phyloP scores from a whole-genome alignment of 2,329 filamentous ascomycete genomes.

The Claviceps arundinis region DNA sequence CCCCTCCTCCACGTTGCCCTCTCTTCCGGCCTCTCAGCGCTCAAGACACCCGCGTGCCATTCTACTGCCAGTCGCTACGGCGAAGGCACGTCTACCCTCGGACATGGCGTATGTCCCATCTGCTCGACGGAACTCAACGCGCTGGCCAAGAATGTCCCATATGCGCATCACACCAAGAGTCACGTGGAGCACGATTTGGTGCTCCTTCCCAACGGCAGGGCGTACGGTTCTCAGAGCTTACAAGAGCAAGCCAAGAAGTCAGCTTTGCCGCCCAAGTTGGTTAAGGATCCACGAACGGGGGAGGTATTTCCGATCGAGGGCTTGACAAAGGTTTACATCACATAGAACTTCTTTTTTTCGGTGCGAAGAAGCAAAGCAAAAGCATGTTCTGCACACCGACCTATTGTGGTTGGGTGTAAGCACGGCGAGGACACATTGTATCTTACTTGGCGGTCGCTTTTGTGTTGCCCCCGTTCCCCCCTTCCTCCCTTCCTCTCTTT shows the following conservation, averaged over 20 bases:
- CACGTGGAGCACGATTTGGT: slow-evolving; percentile 80
- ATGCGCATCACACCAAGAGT: slow-evolving; percentile 90
- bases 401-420: neutral
- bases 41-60: slow-evolving; percentile 93
- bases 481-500: neutral
- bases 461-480: neutral
- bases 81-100: slow-evolving; percentile 30
- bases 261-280: slow-evolving; percentile 48
- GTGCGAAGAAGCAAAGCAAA: neutral
- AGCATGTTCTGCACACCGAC: neutral
- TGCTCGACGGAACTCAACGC: slow-evolving; percentile 93
- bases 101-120: slow-evolving; percentile 78
- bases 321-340: slow-evolving; percentile 84
- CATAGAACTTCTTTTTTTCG: slow-evolving; percentile 30
- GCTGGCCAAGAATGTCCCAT: slow-evolving; percentile 76
- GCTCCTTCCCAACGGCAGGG: slow-evolving; percentile 73
- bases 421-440: too few relatives aligned
- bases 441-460: too few relatives aligned
- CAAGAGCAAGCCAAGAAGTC: slow-evolving; percentile 68
- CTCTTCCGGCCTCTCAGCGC: slow-evolving; percentile 77
- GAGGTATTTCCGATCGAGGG: slow-evolving; percentile 48
- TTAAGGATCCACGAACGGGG: slow-evolving; percentile 70
- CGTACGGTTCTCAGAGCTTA: slow-evolving; percentile 67
- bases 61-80: slow-evolving; percentile 38
- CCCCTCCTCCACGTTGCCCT: slow-evolving; percentile 85